A percentile compares a stretch with the other conserved stretches of the same genome.
phyloP scores from a whole-genome alignment of 352 stramenopile genomes.

The Pythium chondricola region DNA sequence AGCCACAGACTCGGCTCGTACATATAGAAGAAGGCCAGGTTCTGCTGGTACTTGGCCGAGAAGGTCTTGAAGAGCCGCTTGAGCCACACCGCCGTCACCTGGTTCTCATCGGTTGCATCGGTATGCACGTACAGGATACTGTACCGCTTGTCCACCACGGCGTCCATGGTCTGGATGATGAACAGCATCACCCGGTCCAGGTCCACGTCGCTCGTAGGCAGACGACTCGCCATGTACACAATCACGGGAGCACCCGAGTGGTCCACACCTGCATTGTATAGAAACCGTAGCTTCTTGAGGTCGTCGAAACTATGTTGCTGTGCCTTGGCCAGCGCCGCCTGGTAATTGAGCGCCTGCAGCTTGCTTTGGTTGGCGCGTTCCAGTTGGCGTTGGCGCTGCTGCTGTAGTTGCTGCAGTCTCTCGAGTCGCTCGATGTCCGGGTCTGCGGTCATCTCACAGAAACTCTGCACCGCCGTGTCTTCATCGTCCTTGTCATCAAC shows the following conservation, averaged over 20 bases:
- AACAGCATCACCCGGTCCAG: slow-evolving; percentile 72
- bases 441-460: slow-evolving; percentile 51
- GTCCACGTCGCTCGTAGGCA: slow-evolving; percentile 37
- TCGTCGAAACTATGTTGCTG: slow-evolving; percentile 51
- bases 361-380: slow-evolving; percentile 10
- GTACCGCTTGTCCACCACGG: slow-evolving; percentile 47
- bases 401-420: slow-evolving; percentile 28
- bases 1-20: slow-evolving; percentile 67
- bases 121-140: slow-evolving; percentile 67
- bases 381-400: slow-evolving; percentile 29
- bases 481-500: slow-evolving; percentile 21
- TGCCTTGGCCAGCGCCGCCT: slow-evolving; percentile 35
- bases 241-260: slow-evolving; percentile 60
- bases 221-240: slow-evolving; percentile 56
- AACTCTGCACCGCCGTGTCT: slow-evolving; percentile 41
- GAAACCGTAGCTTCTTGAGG: slow-evolving; percentile 43
- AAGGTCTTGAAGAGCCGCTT: slow-evolving; percentile 62
- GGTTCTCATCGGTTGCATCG: slow-evolving; percentile 36
- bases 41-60: slow-evolving; percentile 42
- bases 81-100: slow-evolving; percentile 58
- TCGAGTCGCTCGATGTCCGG: slow-evolving; percentile 51
- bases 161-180: slow-evolving; percentile 59
- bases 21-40: slow-evolving; percentile 76
- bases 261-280: slow-evolving; percentile 67
- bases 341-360: slow-evolving; percentile 26